Percentiles rank a stretch among this genome's conserved stretches.
These are phyloP conservation scores for Tylopilus rubrobrunneus DNA, from an alignment of 768 basidiomycete genomes.

Conservation along the genomic window DNA sequence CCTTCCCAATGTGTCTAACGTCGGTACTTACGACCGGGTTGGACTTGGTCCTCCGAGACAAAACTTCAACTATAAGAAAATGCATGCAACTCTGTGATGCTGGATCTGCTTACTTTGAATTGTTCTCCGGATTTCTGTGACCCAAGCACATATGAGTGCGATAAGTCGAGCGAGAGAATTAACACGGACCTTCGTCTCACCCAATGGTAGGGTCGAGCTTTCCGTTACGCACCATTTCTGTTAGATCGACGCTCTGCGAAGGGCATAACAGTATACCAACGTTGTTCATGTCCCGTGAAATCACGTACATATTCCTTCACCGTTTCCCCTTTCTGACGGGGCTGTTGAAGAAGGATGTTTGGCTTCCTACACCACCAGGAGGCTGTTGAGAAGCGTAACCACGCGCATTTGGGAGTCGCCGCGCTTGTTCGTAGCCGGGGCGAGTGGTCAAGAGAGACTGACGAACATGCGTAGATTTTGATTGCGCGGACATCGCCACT, in stretches of 20 bases:
- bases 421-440: not conserved
- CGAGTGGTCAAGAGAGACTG: too few species aligned
- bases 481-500: too few species aligned
- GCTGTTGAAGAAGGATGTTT: constrained; percentile 52
- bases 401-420: constrained; percentile 18
- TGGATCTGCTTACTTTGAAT: constrained; percentile 67
- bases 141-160: not conserved
- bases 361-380: constrained; percentile 39
- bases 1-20: constrained; percentile 70
- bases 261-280: not conserved
- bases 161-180: not conserved
- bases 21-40: constrained; percentile 70
- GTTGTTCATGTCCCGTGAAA: constrained; percentile 23
- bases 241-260: constrained; percentile 73
- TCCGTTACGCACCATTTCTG: constrained; percentile 76
- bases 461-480: too few species aligned
- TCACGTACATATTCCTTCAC: constrained; percentile 72
- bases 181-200: constrained; percentile 63
- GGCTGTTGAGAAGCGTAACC: constrained; percentile 49
- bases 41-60: constrained; percentile 86
- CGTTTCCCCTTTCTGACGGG: constrained; percentile 77
- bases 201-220: constrained; percentile 92
- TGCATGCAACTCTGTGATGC: not conserved
- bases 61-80: constrained; percentile 40
- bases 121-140: constrained; percentile 77